A percentile compares a stretch with the other conserved stretches of the same genome.
Evolutionary conservation across 2,329 filamentous ascomycete genomes (phyloP).

Genomic region (Fusarium sp.): DNA sequence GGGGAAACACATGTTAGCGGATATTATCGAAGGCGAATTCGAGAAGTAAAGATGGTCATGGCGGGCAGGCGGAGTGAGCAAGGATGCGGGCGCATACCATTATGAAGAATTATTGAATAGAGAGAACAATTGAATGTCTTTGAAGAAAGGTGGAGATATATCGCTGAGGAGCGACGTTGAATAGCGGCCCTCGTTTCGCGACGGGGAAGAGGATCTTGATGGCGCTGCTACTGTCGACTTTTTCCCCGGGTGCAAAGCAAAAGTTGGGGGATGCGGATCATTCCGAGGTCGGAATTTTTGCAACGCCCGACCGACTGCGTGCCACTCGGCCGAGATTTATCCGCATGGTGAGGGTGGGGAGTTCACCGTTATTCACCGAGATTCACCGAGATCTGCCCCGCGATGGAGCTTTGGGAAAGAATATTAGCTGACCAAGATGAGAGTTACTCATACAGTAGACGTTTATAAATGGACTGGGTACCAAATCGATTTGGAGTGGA

Average conservation of each 20-base stretch:
- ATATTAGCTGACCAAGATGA: slow-evolving; percentile 9
- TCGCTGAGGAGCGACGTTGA: slow-evolving; percentile 42
- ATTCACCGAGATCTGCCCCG: slow-evolving; percentile 27
- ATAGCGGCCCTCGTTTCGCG: slow-evolving; percentile 47
- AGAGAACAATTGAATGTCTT: slow-evolving; percentile 1
- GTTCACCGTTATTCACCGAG: slow-evolving; percentile 12
- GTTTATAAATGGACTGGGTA: background rate
- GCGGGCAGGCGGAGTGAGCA: slow-evolving; percentile 7
- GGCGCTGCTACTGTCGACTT: slow-evolving; percentile 43
- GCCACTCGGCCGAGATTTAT: slow-evolving; percentile 44
- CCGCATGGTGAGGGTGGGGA: slow-evolving; percentile 13
- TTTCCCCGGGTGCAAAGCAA: slow-evolving; percentile 43
- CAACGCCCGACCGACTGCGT: slow-evolving; percentile 39
- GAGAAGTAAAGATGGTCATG: slow-evolving; percentile 24
- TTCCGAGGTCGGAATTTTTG: slow-evolving; percentile 52
- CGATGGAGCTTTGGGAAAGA: slow-evolving; percentile 4
- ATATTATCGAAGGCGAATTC: slow-evolving; percentile 25
- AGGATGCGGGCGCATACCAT: slow-evolving; percentile 48
- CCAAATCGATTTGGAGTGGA: background rate
- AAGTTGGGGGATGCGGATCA: slow-evolving; percentile 41
- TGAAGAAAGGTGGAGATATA: slow-evolving; percentile 23
- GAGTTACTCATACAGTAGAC: background rate
- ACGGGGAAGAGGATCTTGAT: slow-evolving; percentile 43
- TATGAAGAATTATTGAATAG: slow-evolving; percentile 34
- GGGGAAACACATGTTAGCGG: slow-evolving; percentile 33